Percentiles rank a stretch among this genome's conserved stretches.
These are phyloP conservation scores for Alopecurus myosuroides DNA, from an alignment of 176 grass and related monocot genomes.

Conservation along the genomic window DNA sequence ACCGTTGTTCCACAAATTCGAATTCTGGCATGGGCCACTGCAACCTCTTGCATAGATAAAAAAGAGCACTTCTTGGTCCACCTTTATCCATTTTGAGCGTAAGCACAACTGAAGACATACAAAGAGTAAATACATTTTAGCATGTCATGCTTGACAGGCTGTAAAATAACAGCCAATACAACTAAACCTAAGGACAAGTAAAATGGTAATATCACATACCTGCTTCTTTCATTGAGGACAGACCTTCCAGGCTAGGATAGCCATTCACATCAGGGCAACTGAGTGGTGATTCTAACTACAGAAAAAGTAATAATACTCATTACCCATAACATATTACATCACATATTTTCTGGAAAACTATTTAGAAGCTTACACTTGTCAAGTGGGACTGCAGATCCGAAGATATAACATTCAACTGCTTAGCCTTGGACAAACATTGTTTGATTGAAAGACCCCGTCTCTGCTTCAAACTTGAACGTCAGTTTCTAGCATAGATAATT, in stretches of 20 bases:
- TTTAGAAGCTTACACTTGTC: slow-evolving; percentile 40
- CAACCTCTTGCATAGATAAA: slow-evolving; percentile 79
- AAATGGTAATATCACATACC: slow-evolving; percentile 29
- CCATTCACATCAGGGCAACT: slow-evolving; percentile 16
- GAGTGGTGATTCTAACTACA: slow-evolving; percentile 30
- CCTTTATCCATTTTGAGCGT: slow-evolving; percentile 57
- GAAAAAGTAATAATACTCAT: slow-evolving; percentile 19
- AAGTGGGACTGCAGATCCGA: slow-evolving; percentile 19
- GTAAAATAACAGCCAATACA: slow-evolving; percentile 2
- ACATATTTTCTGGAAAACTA: slow-evolving; percentile 22
- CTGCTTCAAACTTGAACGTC: slow-evolving; percentile 23
- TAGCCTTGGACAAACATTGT: slow-evolving; percentile 31
- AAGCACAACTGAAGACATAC: slow-evolving; percentile 36
- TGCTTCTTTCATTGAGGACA: slow-evolving; percentile 24
- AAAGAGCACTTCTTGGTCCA: slow-evolving; percentile 67
- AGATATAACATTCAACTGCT: slow-evolving; percentile 17
- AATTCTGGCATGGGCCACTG: slow-evolving; percentile 84
- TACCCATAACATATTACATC: not conserved
- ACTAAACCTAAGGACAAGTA: slow-evolving; percentile 2
- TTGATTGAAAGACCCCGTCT: slow-evolving; percentile 40
- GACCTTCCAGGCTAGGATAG: slow-evolving; percentile 15
- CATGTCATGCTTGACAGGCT: not conserved
- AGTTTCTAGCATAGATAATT: slow-evolving; percentile 8
- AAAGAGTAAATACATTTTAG: slow-evolving; percentile 14
- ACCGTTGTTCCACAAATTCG: slow-evolving; percentile 56